Base-by-base conservation (phyloP, 768 basidiomycete genomes). In the Mrakia hoshinonis region DNA sequence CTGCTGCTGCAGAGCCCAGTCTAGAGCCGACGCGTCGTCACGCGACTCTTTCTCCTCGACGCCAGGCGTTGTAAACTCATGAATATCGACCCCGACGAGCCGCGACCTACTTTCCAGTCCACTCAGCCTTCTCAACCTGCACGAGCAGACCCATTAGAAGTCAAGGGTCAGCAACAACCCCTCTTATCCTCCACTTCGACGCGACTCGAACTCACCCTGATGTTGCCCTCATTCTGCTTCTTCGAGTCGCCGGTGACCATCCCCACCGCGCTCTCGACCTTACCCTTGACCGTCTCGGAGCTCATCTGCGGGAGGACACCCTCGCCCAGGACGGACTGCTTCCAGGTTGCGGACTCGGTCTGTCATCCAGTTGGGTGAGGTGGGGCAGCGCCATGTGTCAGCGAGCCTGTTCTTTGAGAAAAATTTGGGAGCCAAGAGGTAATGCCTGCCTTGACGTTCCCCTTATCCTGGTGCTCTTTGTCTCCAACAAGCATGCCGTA, bases 301-400 rank as follows among this genome's bases (percentile, higher is more conserved):
- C 36, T 31, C 58, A 61, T 22, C 58, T 22, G 26, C 12, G 58
- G 58, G 22, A 61, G 36, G 22, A 36, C 58, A 15, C 58, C 58
- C 3, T 61, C 58, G 2, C 31, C 58, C 43, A 43, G 6, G 34
- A 22, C 34, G 3, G 58, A 31, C 20, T 61, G 34, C 58, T 61
- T 61, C 78, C 78, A 79, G 67, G 76, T 78, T 1, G 79, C 78
- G 67, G 77, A 77, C 72, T 80, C 78, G 5, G 78, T 78, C 47
- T 43, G 43, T n/a, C n/a, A n/a, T n/a, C n/a, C n/a, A n/a, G n/a
- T n/a, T n/a, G n/a, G n/a, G n/a, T n/a, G n/a, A n/a, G n/a, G n/a
- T n/a, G n/a, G n/a, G n/a, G n/a, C n/a, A n/a, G n/a, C n/a, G n/a
- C n/a, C n/a, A n/a, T n/a, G n/a, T n/a, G n/a, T n/a, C n/a, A n/a